Evolutionary conservation across 202 grass and related monocot genomes (phyloP).

Genomic region (Cymbopogon flexuosus): DNA sequence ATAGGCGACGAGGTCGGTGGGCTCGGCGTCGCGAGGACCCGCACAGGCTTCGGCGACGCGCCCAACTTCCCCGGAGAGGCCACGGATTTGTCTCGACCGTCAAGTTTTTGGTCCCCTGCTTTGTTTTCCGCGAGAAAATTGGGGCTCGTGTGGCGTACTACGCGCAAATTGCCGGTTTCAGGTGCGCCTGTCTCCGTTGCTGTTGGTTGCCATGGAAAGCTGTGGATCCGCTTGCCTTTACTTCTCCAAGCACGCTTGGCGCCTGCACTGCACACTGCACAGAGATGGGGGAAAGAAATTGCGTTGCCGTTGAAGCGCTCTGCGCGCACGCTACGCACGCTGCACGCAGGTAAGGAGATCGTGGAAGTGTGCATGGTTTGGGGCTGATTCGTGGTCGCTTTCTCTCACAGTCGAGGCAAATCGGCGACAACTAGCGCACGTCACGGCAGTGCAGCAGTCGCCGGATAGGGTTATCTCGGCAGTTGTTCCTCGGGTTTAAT

Average conservation of each 20-base stretch:
- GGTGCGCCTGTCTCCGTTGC: conserved; percentile 23
- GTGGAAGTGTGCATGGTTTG: not conserved
- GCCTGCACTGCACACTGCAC: not conserved
- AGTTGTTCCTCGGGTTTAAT: not conserved
- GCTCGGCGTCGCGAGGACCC: not conserved
- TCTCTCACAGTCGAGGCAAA: not conserved
- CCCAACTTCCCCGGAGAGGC: conserved; percentile 3
- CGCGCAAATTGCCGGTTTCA: not conserved
- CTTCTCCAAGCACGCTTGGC: not conserved
- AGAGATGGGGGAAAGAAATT: too few relatives aligned
- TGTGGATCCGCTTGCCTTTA: not conserved
- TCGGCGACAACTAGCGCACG: not conserved
- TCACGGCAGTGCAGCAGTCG: not conserved
- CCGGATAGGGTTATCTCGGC: too few relatives aligned
- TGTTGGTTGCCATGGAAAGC: conserved; percentile 18
- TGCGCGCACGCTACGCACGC: not conserved
- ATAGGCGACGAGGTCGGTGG: not conserved
- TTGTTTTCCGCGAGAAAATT: not conserved
- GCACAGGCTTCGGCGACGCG: not conserved
- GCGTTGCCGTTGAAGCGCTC: not conserved
- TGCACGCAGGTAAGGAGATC: too few relatives aligned
- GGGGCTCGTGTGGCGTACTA: not conserved
- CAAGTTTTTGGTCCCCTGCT: not conserved
- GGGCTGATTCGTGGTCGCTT: not conserved
- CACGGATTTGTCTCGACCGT: not conserved